These are phyloP conservation scores for Jatropha multifida DNA, from an alignment of 441 rosid genomes.

Conservation along the genomic window DNA sequence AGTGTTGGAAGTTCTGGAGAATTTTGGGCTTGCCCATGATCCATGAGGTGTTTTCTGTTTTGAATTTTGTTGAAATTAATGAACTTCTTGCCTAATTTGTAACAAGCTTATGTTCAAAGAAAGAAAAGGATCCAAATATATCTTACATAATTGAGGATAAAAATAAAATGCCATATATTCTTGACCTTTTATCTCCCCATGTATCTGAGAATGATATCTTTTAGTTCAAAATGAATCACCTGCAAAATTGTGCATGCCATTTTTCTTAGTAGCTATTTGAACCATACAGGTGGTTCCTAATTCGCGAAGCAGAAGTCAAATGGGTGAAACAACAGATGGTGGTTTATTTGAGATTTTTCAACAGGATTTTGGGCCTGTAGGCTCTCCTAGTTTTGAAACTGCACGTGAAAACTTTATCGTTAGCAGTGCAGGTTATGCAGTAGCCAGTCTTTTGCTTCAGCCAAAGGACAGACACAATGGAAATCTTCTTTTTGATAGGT, in stretches of 20 bases:
- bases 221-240: no score
- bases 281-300: constrained; percentile 85
- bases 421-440: constrained; percentile 99
- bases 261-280: neutral
- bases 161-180: neutral
- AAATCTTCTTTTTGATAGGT: constrained; percentile 95
- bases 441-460: constrained; percentile 92
- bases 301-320: constrained; percentile 93
- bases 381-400: constrained; percentile 80
- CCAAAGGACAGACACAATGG: constrained; percentile 99
- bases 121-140: neutral
- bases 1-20: neutral
- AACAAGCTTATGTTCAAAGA: neutral
- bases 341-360: constrained; percentile 97
- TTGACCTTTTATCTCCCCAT: neutral
- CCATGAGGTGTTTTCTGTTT: neutral
- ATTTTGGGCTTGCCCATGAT: neutral
- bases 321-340: constrained; percentile 99
- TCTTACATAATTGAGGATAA: neutral
- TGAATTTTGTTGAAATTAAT: neutral
- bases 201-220: neutral
- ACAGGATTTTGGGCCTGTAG: constrained; percentile 94
- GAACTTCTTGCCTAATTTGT: neutral
- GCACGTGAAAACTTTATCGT: constrained; percentile 93
- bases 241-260: neutral